A percentile compares a stretch with the other conserved stretches of the same genome.
Evolutionary conservation across 352 stramenopile genomes (phyloP).

Genomic region (Phytophthora vignae): DNA sequence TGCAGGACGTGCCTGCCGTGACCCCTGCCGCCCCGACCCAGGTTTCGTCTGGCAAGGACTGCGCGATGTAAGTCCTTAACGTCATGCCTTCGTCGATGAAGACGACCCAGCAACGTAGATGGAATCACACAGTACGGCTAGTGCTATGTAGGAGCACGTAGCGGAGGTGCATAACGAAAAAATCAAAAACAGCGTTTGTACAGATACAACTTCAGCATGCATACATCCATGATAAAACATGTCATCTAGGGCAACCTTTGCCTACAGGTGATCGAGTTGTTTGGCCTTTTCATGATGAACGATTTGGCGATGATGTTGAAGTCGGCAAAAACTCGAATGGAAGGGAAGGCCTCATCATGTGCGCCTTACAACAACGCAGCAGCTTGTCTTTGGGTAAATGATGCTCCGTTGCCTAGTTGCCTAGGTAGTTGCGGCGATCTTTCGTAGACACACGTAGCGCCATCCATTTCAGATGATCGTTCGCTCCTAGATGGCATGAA

Average conservation of each 20-base stretch:
- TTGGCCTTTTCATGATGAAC: background rate
- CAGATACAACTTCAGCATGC: slow-evolving; percentile 24
- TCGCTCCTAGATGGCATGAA: background rate
- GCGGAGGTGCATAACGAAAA: slow-evolving; percentile 36
- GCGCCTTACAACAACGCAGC: too few relatives aligned
- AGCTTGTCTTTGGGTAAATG: background rate
- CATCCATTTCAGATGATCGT: background rate
- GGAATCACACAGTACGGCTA: slow-evolving; percentile 11
- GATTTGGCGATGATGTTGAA: background rate
- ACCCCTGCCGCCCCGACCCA: slow-evolving; percentile 21
- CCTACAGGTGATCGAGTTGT: too few relatives aligned
- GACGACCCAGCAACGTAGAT: slow-evolving; percentile 20
- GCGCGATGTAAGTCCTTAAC: slow-evolving; percentile 31
- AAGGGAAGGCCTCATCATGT: background rate
- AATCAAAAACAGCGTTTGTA: slow-evolving; percentile 33
- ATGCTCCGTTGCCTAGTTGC: background rate
- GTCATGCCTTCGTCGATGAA: slow-evolving; percentile 25
- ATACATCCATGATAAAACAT: too few relatives aligned
- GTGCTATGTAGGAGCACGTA: slow-evolving; percentile 26
- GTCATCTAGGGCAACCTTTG: too few relatives aligned
- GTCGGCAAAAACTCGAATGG: background rate
- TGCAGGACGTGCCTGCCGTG: slow-evolving; percentile 14
- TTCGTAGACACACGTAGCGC: background rate
- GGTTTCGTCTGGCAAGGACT: slow-evolving; percentile 33
- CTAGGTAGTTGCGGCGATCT: background rate